Percentiles rank a stretch among this genome's conserved stretches.
Evolutionary conservation across 768 basidiomycete genomes (phyloP).

Genomic region (Agrocybe chaxingu): DNA sequence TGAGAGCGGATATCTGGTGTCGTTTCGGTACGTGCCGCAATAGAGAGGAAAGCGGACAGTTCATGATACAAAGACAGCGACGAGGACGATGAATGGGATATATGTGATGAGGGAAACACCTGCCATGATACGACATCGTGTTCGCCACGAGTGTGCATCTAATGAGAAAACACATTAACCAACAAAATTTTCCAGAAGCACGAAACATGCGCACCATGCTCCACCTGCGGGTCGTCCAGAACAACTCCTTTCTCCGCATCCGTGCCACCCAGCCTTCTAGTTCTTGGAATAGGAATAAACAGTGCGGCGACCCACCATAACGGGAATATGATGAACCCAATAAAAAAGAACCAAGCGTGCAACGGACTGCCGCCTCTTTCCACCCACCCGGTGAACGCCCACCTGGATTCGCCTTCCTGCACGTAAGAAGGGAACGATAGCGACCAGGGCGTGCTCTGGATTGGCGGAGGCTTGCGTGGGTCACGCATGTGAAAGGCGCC

Average conservation of each 20-base stretch:
- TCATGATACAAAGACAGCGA: conserved; percentile 57
- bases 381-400: conserved; percentile 34
- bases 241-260: conserved; percentile 66
- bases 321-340: conserved; percentile 66
- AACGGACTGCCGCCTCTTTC: conserved; percentile 55
- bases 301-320: conserved; percentile 61
- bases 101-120: conserved; percentile 69
- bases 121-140: conserved; percentile 72
- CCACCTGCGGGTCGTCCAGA: conserved; percentile 77
- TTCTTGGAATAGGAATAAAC: conserved; percentile 51
- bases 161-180: background rate
- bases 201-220: conserved; percentile 53
- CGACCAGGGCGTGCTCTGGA: conserved; percentile 60
- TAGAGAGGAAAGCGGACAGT: conserved; percentile 7
- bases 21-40: no score
- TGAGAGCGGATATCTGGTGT: background rate
- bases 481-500: conserved; percentile 78
- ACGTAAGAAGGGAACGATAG: conserved; percentile 40
- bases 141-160: conserved; percentile 77
- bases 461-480: conserved; percentile 61
- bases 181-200: background rate
- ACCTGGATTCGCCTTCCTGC: conserved; percentile 26
- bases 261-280: conserved; percentile 56
- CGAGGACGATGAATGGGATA: conserved; percentile 72
- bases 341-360: conserved; percentile 77